phyloP scores from a whole-genome alignment of 176 grass and related monocot species.

The Elymus sibiricus region DNA sequence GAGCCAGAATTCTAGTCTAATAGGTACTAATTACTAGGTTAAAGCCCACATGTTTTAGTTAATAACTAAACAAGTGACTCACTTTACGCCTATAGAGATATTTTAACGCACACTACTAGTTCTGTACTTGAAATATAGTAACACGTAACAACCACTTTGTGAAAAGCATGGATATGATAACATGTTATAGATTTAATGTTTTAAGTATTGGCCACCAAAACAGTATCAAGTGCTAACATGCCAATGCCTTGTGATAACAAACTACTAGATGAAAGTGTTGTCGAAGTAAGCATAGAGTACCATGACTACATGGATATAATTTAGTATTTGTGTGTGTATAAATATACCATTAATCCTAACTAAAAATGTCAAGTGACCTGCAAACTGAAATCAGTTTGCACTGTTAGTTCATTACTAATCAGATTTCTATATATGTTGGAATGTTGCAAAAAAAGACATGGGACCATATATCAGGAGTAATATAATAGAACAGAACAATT shows the following conservation, averaged over 20 bases:
- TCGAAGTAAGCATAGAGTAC: neutral
- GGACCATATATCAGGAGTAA: neutral
- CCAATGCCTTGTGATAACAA: neutral
- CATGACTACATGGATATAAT: neutral
- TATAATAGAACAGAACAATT: slow-evolving; percentile 9
- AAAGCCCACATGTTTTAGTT: neutral
- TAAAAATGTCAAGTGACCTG: neutral
- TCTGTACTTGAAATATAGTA: neutral
- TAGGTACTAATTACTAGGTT: neutral
- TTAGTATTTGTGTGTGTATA: neutral
- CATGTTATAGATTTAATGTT: neutral
- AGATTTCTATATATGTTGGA: neutral
- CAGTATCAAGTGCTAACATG: neutral
- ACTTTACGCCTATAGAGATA: neutral
- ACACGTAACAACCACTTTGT: neutral
- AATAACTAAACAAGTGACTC: neutral
- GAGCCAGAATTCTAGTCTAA: neutral
- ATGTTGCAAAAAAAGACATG: neutral
- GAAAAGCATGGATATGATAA: neutral
- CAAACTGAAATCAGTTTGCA: neutral
- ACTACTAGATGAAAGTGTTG: neutral
- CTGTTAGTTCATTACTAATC: slow-evolving; percentile 6
- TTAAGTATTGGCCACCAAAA: neutral
- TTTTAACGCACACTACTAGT: neutral
- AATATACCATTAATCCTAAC: neutral